Conservation (phyloP, 139 green algal genomes). For the Mesotaenium endlicherianum region DNA sequence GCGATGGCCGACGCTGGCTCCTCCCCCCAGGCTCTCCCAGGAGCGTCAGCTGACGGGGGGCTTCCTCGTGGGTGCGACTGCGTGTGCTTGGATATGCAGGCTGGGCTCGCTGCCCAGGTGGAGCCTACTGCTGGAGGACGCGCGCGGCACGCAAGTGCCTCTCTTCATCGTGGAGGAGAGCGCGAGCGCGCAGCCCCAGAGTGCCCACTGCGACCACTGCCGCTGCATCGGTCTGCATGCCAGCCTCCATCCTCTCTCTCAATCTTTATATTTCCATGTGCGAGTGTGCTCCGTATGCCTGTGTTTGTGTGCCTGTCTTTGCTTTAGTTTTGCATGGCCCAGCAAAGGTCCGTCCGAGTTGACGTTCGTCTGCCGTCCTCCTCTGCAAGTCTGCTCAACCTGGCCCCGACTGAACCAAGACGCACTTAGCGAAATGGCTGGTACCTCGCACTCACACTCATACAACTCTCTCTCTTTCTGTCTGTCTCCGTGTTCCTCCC, state of each 20-base stretch:
- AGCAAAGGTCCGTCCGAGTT: not conserved
- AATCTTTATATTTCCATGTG: not conserved
- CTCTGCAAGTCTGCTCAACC: too few species aligned
- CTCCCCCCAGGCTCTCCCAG: not conserved
- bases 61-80: not conserved
- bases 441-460: not conserved
- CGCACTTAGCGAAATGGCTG: not conserved
- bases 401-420: too few species aligned
- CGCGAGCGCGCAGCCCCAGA: not conserved
- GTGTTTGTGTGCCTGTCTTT: not conserved
- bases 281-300: not conserved
- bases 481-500: not conserved
- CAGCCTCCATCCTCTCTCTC: not conserved
- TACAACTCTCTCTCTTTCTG: not conserved
- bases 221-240: slow-evolving; percentile 21
- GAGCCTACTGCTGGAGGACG: not conserved
- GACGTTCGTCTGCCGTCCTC: not conserved
- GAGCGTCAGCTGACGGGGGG: not conserved
- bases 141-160: not conserved
- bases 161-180: slow-evolving; percentile 19
- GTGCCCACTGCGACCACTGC: slow-evolving; percentile 37
- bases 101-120: not conserved
- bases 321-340: not conserved
- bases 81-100: slow-evolving; percentile 1
- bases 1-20: not conserved